phyloP scores from a whole-genome alignment of 257 asterid genomes.

The Eucommia ulmoides region DNA sequence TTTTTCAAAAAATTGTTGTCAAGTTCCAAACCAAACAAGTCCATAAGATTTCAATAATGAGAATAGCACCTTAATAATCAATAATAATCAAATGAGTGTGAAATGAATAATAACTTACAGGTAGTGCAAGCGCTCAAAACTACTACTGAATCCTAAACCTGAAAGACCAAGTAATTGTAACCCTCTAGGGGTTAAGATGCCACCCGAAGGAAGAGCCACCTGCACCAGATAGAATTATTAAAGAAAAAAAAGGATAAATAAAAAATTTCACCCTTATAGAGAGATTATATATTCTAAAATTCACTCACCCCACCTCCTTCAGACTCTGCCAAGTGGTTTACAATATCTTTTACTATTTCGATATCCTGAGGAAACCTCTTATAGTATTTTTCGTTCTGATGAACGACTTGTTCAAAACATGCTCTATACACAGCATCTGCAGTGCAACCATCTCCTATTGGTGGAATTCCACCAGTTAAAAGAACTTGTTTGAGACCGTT shows the following conservation, averaged over 20 bases:
- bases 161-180: constrained; percentile 76
- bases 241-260: background rate
- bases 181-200: constrained; percentile 79
- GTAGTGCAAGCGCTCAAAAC: constrained; percentile 90
- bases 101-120: constrained; percentile 36
- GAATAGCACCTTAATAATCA: too few species aligned
- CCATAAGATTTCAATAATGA: too few species aligned
- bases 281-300: constrained; percentile 4
- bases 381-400: constrained; percentile 72
- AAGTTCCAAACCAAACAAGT: too few species aligned
- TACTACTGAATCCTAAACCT: constrained; percentile 81
- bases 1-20: too few species aligned
- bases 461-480: constrained; percentile 92
- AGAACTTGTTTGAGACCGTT: constrained; percentile 88
- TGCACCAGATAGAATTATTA: constrained; percentile 7
- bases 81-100: too few species aligned
- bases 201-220: constrained; percentile 92
- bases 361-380: constrained; percentile 79
- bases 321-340: constrained; percentile 54
- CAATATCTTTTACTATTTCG: constrained; percentile 48
- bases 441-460: constrained; percentile 62
- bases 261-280: too few species aligned
- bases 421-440: constrained; percentile 83
- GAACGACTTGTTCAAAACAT: constrained; percentile 56
- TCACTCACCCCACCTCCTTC: constrained; percentile 93